These are phyloP conservation scores for Candida vartiovaarae DNA, from an alignment of 805 yeast species.

Conservation along the genomic window DNA sequence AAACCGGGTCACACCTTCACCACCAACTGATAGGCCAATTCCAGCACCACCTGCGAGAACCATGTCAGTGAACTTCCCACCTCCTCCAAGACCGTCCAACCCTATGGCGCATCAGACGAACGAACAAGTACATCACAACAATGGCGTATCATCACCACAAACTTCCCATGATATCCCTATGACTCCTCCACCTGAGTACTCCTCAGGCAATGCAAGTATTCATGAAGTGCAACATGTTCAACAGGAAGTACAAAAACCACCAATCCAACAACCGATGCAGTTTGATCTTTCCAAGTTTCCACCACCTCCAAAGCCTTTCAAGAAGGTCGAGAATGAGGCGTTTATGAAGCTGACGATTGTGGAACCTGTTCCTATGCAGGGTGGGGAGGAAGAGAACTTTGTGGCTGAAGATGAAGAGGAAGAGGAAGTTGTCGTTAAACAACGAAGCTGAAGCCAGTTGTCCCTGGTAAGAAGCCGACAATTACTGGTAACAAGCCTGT, in stretches of 20 bases:
- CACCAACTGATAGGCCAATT: neutral
- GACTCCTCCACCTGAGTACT: conserved; percentile 6
- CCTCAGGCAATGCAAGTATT: neutral
- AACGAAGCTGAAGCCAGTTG: neutral
- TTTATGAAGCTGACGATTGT: too few species aligned
- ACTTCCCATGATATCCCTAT: too few species aligned
- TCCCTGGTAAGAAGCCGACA: neutral
- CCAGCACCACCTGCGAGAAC: conserved; percentile 1
- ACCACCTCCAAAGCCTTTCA: conserved; percentile 21
- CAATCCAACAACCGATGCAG: neutral
- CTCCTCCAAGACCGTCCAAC: conserved; percentile 22
- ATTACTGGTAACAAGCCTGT: neutral
- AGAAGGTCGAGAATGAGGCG: neutral
- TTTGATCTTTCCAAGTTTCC: conserved; percentile 8
- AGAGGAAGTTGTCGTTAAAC: neutral
- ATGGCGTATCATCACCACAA: too few species aligned
- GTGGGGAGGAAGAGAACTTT: neutral
- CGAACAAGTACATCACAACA: conserved; percentile 9
- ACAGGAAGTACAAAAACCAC: neutral
- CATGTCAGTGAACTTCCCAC: conserved; percentile 12
- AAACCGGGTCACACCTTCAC: too few species aligned
- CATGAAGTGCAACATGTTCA: too few species aligned
- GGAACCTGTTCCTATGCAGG: too few species aligned
- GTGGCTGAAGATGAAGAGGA: neutral
- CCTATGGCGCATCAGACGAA: conserved; percentile 5